Base-by-base conservation (phyloP, 2,329 filamentous ascomycete species). In the Colletotrichum lindemuthianum region DNA sequence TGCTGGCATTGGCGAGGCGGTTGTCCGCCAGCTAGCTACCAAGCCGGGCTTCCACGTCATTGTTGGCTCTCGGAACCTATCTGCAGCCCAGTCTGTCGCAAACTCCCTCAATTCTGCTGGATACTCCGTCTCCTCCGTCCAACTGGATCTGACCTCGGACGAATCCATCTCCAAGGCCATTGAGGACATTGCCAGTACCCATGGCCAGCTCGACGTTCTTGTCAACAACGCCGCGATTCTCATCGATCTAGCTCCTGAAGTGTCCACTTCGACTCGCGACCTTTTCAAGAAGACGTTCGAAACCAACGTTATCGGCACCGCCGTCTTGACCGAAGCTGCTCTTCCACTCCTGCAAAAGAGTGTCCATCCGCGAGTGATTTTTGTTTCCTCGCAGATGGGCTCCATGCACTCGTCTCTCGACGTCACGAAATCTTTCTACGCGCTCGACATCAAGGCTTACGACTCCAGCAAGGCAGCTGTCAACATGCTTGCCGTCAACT, bases 381-480 rank as follows among this genome's bases (percentile, higher is more conserved):
- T 80, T 53, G 74, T 81, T 0, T 75, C 74, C 0, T 77, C 74
- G 16, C 55, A 67, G 3, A 73, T 79, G 68, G 78, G 75, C 1
- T 77, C 76, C 8, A 45, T 81, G 2, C 54, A 67, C 0, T 53
- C 69, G 12, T 63, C 74, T 0, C 65, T 69, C 1, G 74, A 80
- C 57, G 70, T 71, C 48, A 66, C 60, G 0, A 75, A 67, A 0
- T 32, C 57, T 1, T 74, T 59, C 9, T 76, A 76, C 49, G 58
- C 53, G 1, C 63, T 69, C 13, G 72, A 75, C 6, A 74, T 71
- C 50, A 76, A 73, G 39, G 69, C 72, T 1, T 82, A 82, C 57
- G 70, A 77, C 11, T 67, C 71, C 5, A 80, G 77, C 69, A 82
- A 82, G 65, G 76, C 79, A 1, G 80, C 79, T 0, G 32, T 81